Conservation (phyloP, 345 rosid species). For the Draba incana region DNA sequence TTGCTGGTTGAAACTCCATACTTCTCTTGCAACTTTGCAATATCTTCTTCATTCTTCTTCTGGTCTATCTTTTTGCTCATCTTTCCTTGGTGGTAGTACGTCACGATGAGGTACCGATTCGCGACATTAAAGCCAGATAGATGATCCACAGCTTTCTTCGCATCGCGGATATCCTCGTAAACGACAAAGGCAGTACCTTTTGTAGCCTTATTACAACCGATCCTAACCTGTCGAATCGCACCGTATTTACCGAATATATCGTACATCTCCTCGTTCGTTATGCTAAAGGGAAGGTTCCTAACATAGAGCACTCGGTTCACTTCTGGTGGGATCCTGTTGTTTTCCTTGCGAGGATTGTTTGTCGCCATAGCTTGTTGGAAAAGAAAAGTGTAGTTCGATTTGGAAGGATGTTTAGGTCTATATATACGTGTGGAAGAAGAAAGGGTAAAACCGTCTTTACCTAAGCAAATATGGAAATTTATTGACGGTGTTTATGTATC, state of each 20-base stretch:
- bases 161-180: constrained; percentile 85
- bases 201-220: constrained; percentile 75
- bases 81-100: constrained; percentile 76
- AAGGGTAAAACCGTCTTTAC: too few species aligned
- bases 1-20: constrained; percentile 81
- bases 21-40: constrained; percentile 78
- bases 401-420: neutral
- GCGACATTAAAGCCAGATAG: constrained; percentile 90
- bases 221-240: constrained; percentile 82
- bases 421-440: too few species aligned
- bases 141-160: constrained; percentile 89
- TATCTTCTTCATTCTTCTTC: constrained; percentile 78
- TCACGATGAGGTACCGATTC: constrained; percentile 72
- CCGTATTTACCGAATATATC: constrained; percentile 89
- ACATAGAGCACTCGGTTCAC: constrained; percentile 81
- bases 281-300: constrained; percentile 84
- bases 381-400: neutral
- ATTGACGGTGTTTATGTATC: too few species aligned
- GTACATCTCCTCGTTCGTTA: constrained; percentile 93
- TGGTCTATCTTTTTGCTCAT: constrained; percentile 80
- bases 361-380: constrained; percentile 48
- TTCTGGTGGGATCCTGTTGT: constrained; percentile 81
- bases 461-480: too few species aligned
- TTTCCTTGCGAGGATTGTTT: constrained; percentile 66
- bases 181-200: constrained; percentile 85